Evolutionary conservation across 345 rosid species (phyloP).

Genomic region (Pistacia atlantica): DNA sequence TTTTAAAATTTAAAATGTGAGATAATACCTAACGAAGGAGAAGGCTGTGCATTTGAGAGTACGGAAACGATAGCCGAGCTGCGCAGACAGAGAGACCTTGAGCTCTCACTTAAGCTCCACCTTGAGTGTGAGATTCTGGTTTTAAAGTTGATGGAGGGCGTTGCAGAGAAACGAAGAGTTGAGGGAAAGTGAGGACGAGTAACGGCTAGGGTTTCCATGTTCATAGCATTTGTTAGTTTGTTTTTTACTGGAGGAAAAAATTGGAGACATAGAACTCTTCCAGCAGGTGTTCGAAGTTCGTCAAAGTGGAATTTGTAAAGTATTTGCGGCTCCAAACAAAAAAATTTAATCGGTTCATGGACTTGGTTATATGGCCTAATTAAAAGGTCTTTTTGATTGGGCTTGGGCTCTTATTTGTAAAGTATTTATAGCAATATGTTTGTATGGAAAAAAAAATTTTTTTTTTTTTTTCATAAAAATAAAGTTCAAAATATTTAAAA

Average conservation of each 20-base stretch:
- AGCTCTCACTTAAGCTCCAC: slow-evolving; percentile 8
- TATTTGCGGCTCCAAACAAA: too few relatives aligned
- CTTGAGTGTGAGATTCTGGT: slow-evolving; percentile 29
- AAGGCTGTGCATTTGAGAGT: slow-evolving; percentile 42
- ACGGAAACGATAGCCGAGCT: slow-evolving; percentile 29
- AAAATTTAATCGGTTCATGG: too few relatives aligned
- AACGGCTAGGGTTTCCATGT: slow-evolving; percentile 50
- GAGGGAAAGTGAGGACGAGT: slow-evolving; percentile 32
- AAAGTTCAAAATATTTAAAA: too few relatives aligned
- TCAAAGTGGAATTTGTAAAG: too few relatives aligned
- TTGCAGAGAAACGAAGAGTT: slow-evolving; percentile 9
- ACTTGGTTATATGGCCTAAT: too few relatives aligned
- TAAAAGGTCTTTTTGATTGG: too few relatives aligned
- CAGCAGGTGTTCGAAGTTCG: background rate
- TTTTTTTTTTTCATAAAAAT: too few relatives aligned
- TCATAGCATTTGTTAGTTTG: background rate
- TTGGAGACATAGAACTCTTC: background rate
- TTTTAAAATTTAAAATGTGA: background rate
- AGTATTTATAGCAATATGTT: too few relatives aligned
- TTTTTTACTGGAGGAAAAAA: too few relatives aligned
- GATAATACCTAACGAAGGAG: slow-evolving; percentile 48
- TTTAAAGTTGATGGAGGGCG: slow-evolving; percentile 28
- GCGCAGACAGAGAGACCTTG: slow-evolving; percentile 25
- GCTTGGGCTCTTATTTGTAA: too few relatives aligned
- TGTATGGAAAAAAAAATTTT: too few relatives aligned